A percentile compares a stretch with the other conserved stretches of the same genome.
Conservation (phyloP, 306 rosid genomes). For the Trifolium dubium region DNA sequence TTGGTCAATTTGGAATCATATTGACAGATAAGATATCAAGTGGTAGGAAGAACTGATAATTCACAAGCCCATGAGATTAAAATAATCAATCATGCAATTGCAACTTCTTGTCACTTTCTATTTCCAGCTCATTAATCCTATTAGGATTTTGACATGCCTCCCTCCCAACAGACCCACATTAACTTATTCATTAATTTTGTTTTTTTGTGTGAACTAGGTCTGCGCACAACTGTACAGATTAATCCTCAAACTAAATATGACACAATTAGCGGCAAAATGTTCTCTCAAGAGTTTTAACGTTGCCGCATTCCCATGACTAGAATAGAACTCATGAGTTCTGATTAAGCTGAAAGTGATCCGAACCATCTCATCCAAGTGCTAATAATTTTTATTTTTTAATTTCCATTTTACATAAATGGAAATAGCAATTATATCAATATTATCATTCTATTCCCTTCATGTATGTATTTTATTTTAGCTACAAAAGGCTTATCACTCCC, state of each 20-base stretch:
- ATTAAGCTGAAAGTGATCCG: too few species aligned
- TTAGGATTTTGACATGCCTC: slow-evolving; percentile 63
- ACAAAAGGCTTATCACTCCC: slow-evolving; percentile 48
- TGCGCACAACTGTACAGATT: too few species aligned
- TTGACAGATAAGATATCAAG: slow-evolving; percentile 59
- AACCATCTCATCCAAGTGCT: too few species aligned
- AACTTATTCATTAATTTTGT: slow-evolving; percentile 54
- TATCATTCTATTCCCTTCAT: slow-evolving; percentile 9
- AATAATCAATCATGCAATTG: slow-evolving; percentile 45
- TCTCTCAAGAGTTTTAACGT: too few species aligned
- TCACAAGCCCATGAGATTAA: slow-evolving; percentile 52
- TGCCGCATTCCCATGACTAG: too few species aligned
- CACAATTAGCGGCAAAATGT: too few species aligned
- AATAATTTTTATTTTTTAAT: not conserved
- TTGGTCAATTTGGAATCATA: slow-evolving; percentile 42
- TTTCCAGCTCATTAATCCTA: slow-evolving; percentile 70
- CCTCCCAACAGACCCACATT: slow-evolving; percentile 75
- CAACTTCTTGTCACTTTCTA: slow-evolving; percentile 72
- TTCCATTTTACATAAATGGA: slow-evolving; percentile 11
- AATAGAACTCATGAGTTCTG: too few species aligned
- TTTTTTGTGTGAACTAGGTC: too few species aligned
- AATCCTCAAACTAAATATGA: not conserved
- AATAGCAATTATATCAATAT: slow-evolving; percentile 24
- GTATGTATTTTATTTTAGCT: slow-evolving; percentile 37
- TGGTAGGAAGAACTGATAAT: slow-evolving; percentile 58